Evolutionary conservation across 1,284 basidiomycete genomes (phyloP).

Genomic region (Cutaneotrichosporon arboriforme): DNA sequence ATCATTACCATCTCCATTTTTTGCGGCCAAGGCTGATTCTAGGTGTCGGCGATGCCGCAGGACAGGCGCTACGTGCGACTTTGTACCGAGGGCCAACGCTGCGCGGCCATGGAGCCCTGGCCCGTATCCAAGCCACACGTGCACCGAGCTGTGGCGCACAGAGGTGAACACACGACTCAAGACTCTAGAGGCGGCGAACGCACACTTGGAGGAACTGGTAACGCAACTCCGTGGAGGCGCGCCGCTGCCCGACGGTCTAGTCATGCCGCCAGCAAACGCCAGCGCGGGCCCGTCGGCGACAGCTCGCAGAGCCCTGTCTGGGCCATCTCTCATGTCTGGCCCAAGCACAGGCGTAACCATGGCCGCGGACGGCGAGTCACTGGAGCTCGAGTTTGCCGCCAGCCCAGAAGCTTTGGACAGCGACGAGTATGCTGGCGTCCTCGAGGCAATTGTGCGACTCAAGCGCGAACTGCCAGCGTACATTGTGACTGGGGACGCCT

Average conservation of each 20-base stretch:
- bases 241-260: not conserved
- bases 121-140: constrained; percentile 19
- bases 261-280: not conserved
- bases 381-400: not conserved
- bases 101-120: constrained; percentile 15
- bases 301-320: too few species aligned
- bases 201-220: constrained; percentile 11
- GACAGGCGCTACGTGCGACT: constrained; percentile 19
- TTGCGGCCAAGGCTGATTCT: not conserved
- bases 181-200: constrained; percentile 14
- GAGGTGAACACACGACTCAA: constrained; percentile 18
- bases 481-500: constrained; percentile 11
- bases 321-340: too few species aligned
- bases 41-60: constrained; percentile 18
- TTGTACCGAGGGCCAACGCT: constrained; percentile 21
- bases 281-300: not conserved
- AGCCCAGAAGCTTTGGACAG: not conserved
- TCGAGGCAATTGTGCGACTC: constrained; percentile 11
- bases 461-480: constrained; percentile 15
- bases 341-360: too few species aligned
- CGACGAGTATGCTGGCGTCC: constrained; percentile 10
- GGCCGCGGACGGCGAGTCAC: not conserved
- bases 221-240: not conserved
- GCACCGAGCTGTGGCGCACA: constrained; percentile 22
- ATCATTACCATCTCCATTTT: not conserved